phyloP scores from a whole-genome alignment of 768 basidiomycete genomes.

The Naganishia antarctica region DNA sequence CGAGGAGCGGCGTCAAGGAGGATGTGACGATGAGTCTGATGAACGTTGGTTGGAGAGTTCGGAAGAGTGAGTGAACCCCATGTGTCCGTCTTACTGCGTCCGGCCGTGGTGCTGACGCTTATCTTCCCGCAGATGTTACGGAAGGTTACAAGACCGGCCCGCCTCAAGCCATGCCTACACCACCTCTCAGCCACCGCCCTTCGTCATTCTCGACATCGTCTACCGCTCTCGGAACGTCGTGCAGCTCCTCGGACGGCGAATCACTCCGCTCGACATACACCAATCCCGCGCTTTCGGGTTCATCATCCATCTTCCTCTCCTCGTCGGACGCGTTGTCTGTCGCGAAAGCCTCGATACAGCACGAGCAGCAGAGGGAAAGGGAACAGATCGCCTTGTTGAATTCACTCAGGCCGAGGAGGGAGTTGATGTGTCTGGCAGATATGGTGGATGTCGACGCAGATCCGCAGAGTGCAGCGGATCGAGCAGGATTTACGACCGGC shows the following conservation, averaged over 20 bases:
- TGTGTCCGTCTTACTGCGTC: background rate
- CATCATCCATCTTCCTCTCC: slow-evolving; percentile 2
- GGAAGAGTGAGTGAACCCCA: slow-evolving; percentile 1
- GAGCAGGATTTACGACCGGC: no score
- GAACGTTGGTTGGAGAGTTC: slow-evolving; percentile 12
- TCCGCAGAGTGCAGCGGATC: no score
- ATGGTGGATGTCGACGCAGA: slow-evolving; percentile 7
- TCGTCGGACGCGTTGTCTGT: slow-evolving; percentile 14
- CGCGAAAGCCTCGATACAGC: background rate
- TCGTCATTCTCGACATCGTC: slow-evolving; percentile 3
- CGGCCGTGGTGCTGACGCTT: background rate
- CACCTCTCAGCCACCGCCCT: background rate
- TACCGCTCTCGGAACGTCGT: background rate
- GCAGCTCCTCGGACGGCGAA: slow-evolving; percentile 2
- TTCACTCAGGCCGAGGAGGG: slow-evolving; percentile 9
- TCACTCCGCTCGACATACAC: slow-evolving; percentile 14
- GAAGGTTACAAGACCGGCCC: slow-evolving; percentile 16
- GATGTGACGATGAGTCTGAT: slow-evolving; percentile 19
- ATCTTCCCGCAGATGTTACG: slow-evolving; percentile 1
- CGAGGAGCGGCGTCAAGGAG: slow-evolving; percentile 12
- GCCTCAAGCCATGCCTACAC: background rate
- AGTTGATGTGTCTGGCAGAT: slow-evolving; percentile 17
- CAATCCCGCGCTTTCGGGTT: background rate
- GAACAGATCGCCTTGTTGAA: slow-evolving; percentile 8
- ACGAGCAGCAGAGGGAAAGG: slow-evolving; percentile 1